Base-by-base conservation (phyloP, 2,329 filamentous ascomycete genomes). In the Bisporella sp. region DNA sequence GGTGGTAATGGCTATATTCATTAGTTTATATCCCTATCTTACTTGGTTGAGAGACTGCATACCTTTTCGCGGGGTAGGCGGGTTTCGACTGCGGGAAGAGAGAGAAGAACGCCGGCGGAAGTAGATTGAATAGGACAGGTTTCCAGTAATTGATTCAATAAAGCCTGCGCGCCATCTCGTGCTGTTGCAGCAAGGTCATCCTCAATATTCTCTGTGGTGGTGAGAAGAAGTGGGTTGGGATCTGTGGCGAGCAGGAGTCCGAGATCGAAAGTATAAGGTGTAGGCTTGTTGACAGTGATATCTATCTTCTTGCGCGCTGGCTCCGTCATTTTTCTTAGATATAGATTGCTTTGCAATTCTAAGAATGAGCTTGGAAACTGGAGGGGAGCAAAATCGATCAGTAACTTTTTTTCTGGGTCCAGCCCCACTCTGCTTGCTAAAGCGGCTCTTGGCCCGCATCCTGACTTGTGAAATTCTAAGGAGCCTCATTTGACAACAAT, bases 131-230 rank as follows among this genome's bases (percentile, higher is more conserved):
- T 84, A 30, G 88, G 79, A 72, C 90, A 93, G 43, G 89, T 92
- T 12, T 85, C 89, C 39, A 99, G 83, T 54, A 99, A 84, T 71
- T 97, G 91, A 77, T 96, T 96, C 69, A 99, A 82, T 52, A 99
- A 82, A 31, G 82, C 84, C 73, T 99, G 93, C 9, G 91, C 89
- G 69, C 89, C 90, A 70, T 96, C 89, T 63, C 91, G 88, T 49
- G 93, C 90, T 28, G 84, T 81, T 40, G 79, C 72, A 55, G 84
- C 77, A 54, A 97, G 83, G 51, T 80, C 78, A 31, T 75, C 72
- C 69, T 96, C 89, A 56, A 84, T 70, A 37, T 73, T 64, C 31
- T 68, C 57, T 48, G 61, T 51, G 54, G 70, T 70, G 46, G 78
- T 71, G 55, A 82, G 70, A 45, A 77, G 72, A 47, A 93, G 73